Evolutionary conservation across 1,139 yeast species (phyloP).

Genomic region (Hanseniaspora gamundiae): DNA sequence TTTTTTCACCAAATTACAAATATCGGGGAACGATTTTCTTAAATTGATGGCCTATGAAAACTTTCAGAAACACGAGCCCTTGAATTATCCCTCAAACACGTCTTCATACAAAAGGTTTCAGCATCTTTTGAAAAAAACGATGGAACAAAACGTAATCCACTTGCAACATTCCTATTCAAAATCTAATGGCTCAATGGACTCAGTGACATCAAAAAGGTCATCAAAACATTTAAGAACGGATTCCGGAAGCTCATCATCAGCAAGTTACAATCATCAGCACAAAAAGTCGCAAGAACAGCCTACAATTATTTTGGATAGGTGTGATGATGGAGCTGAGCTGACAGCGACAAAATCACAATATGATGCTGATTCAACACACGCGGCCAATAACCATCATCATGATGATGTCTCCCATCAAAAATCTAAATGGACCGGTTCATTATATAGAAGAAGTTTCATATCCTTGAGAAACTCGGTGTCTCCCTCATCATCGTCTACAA

Average conservation of each 20-base stretch:
- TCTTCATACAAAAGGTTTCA: constrained; percentile 46
- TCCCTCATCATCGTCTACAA: constrained; percentile 12
- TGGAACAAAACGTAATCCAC: constrained; percentile 28
- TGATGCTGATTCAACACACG: neutral
- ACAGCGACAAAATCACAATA: constrained; percentile 1
- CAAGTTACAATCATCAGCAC: neutral
- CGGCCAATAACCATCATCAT: neutral
- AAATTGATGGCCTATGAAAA: constrained; percentile 58
- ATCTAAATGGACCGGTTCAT: constrained; percentile 21
- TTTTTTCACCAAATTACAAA: constrained; percentile 45
- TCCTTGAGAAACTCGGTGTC: constrained; percentile 20
- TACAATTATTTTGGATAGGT: constrained; percentile 2
- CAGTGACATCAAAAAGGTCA: constrained; percentile 4
- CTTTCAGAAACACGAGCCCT: constrained; percentile 33
- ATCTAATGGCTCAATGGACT: constrained; percentile 7
- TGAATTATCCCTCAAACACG: constrained; percentile 37
- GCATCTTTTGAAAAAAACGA: constrained; percentile 36
- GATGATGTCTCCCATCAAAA: constrained; percentile 15
- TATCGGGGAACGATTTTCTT: constrained; percentile 54
- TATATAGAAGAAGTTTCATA: constrained; percentile 25
- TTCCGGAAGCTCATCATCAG: constrained; percentile 4
- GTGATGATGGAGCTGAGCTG: constrained; percentile 1
- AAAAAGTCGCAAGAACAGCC: neutral
- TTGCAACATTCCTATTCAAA: constrained; percentile 15
- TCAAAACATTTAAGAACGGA: constrained; percentile 6